Percentiles rank a stretch among this genome's conserved stretches.
These are phyloP conservation scores for Penicillium cataractarum DNA, from an alignment of 495 filamentous ascomycete species.

Conservation along the genomic window DNA sequence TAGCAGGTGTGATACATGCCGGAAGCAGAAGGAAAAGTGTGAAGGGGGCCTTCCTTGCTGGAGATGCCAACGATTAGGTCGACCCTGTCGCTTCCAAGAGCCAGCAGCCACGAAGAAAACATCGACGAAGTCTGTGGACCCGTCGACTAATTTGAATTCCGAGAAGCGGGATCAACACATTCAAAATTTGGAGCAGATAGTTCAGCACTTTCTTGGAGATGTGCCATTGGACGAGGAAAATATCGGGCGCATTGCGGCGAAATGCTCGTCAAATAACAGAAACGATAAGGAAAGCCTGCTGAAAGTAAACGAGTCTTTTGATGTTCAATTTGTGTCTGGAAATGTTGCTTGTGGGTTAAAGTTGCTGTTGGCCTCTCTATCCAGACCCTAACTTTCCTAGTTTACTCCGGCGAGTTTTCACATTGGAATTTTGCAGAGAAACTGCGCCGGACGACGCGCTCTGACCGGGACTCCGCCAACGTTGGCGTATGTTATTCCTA, in stretches of 20 bases:
- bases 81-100: slow-evolving; percentile 44
- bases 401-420: slow-evolving; percentile 54
- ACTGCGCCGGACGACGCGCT: slow-evolving; percentile 44
- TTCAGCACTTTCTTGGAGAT: slow-evolving; percentile 25
- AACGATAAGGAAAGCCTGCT: slow-evolving; percentile 8
- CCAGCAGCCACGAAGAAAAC: slow-evolving; percentile 36
- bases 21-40: slow-evolving; percentile 51
- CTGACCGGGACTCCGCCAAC: slow-evolving; percentile 34
- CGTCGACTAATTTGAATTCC: slow-evolving; percentile 12
- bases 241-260: slow-evolving; percentile 17
- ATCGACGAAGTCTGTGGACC: slow-evolving; percentile 23
- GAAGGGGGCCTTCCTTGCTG: slow-evolving; percentile 51
- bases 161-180: not conserved
- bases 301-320: slow-evolving; percentile 33
- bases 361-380: not conserved
- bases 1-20: slow-evolving; percentile 46
- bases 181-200: slow-evolving; percentile 22
- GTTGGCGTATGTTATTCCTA: slow-evolving; percentile 29
- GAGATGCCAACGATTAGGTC: slow-evolving; percentile 46
- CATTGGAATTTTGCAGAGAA: slow-evolving; percentile 53
- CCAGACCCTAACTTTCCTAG: slow-evolving; percentile 18
- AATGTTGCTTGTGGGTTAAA: slow-evolving; percentile 43
- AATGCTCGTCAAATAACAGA: slow-evolving; percentile 6
- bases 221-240: slow-evolving; percentile 22
- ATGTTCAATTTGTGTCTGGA: slow-evolving; percentile 45